Base-by-base conservation (phyloP, 805 yeast species). In the Saturnispora ahearnii region DNA sequence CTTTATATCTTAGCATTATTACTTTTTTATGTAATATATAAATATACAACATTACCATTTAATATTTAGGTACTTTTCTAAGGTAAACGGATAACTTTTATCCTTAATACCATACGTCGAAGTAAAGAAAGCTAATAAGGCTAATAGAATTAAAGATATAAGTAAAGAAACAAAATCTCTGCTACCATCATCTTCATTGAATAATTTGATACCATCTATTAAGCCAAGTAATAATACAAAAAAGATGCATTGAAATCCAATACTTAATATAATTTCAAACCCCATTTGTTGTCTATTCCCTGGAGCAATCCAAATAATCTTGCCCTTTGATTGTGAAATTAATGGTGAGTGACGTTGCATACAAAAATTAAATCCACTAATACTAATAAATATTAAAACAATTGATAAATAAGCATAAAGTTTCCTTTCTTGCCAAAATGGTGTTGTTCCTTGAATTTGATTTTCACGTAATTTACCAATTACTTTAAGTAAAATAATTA, bases 261-360 rank as follows among this genome's bases (percentile, higher is more conserved):
- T 73, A 7, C 83, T 74, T 2, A 82, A 62, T 4, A 79, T 59
- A 3, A 81, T 72, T 60, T 86, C 95, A 4, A 77, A 65, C 0
- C 93, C 91, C 63, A 84, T 79, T 64, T 84, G 91, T 70, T 79
- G 80, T 50, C 74, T 76, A 3, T 67, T 63, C 3, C 87, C 88
- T 12, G 87, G 87, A 51, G 84, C 75, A 50, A 82, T 73, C 74
- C 55, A 57, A 1, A 46, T 37, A 3, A 81, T 61, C n/a, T 68
- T 65, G 11, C 77, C 78, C 3, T 77, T 59, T 2, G 73, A 68
- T 49, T 68, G 70, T 1, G 82, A 80, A 18, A 85, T 54, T 45
- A 86, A 78, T 3, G 91, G 88, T 1, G 81, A 78, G 1, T 73
- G 72, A 55, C 81, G 71, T 47, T 81, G 80, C 26, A 74, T 64